phyloP scores from a whole-genome alignment of 2,329 filamentous ascomycete genomes.

The Cryphonectria carpinicola region DNA sequence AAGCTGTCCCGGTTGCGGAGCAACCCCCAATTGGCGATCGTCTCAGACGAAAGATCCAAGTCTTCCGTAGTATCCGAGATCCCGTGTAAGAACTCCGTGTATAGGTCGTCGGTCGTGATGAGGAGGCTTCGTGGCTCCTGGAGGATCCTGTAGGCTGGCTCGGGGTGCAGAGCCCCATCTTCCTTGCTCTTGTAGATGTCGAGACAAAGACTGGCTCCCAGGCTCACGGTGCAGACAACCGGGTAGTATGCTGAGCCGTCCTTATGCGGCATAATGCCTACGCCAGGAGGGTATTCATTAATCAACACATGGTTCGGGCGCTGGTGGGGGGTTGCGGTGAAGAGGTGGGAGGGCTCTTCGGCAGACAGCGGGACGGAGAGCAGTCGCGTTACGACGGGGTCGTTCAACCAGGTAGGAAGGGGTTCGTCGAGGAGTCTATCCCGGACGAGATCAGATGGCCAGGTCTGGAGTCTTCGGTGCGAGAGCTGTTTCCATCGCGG shows the following conservation, averaged over 20 bases:
- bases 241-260: constrained; percentile 87
- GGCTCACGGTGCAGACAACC: constrained; percentile 87
- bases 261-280: constrained; percentile 98
- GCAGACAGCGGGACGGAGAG: constrained; percentile 50
- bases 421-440: constrained; percentile 75
- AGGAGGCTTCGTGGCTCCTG: constrained; percentile 85
- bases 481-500: constrained; percentile 85
- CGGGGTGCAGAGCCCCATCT: constrained; percentile 59
- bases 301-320: constrained; percentile 89
- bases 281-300: constrained; percentile 85
- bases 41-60: constrained; percentile 60
- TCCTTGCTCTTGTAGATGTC: constrained; percentile 71
- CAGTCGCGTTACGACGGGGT: constrained; percentile 69
- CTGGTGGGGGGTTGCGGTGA: constrained; percentile 69
- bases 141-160: constrained; percentile 63
- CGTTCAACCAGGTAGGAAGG: constrained; percentile 75
- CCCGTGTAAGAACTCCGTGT: constrained; percentile 74
- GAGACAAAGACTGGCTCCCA: constrained; percentile 77
- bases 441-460: constrained; percentile 81
- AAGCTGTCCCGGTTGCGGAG: constrained; percentile 56
- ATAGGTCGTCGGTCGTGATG: constrained; percentile 70
- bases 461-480: constrained; percentile 88
- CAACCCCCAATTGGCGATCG: constrained; percentile 74
- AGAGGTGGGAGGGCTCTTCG: constrained; percentile 43
- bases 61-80: constrained; percentile 72